A percentile compares a stretch with the other conserved stretches of the same genome.
These are phyloP conservation scores for Talaromyces piceae DNA, from an alignment of 2,329 filamentous ascomycete species.

Conservation along the genomic window DNA sequence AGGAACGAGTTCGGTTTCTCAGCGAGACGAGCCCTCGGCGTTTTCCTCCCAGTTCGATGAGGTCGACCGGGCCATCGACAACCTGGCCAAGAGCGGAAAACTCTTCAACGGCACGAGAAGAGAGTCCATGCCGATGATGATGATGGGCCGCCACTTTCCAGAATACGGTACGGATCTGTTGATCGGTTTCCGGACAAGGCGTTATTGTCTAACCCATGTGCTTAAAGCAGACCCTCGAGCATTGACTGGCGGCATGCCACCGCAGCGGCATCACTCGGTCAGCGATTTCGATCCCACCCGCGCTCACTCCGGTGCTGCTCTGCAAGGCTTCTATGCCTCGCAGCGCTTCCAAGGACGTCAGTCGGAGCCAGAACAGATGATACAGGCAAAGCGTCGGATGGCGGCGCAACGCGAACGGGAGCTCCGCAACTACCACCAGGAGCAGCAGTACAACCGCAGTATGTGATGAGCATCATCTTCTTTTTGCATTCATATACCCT, in stretches of 20 bases:
- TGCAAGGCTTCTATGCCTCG: constrained; percentile 88
- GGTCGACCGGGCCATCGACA: constrained; percentile 92
- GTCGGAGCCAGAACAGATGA: constrained; percentile 94
- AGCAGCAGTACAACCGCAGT: constrained; percentile 99
- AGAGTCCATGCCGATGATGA: constrained; percentile 66
- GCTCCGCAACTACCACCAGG: constrained; percentile 98
- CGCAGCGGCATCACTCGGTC: constrained; percentile 73
- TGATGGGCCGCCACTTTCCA: constrained; percentile 51
- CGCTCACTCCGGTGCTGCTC: constrained; percentile 65
- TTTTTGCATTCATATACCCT: constrained; percentile 14
- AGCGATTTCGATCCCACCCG: constrained; percentile 75
- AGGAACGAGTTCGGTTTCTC: constrained; percentile 69
- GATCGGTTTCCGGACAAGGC: background rate
- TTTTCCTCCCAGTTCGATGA: constrained; percentile 90
- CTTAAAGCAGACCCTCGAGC: constrained; percentile 59
- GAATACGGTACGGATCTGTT: constrained; percentile 50
- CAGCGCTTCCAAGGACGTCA: constrained; percentile 85
- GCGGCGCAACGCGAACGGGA: constrained; percentile 98
- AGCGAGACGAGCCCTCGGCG: constrained; percentile 62
- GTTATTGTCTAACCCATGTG: constrained; percentile 15
- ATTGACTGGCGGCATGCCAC: constrained; percentile 49
- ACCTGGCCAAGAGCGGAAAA: constrained; percentile 94
- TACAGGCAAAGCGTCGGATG: constrained; percentile 99
- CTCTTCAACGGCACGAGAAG: constrained; percentile 68
- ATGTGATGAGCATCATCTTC: constrained; percentile 36